Percentiles rank a stretch among this genome's conserved stretches.
Conservation (phyloP, 805 yeast genomes). For the Spathaspora passalidarum region DNA sequence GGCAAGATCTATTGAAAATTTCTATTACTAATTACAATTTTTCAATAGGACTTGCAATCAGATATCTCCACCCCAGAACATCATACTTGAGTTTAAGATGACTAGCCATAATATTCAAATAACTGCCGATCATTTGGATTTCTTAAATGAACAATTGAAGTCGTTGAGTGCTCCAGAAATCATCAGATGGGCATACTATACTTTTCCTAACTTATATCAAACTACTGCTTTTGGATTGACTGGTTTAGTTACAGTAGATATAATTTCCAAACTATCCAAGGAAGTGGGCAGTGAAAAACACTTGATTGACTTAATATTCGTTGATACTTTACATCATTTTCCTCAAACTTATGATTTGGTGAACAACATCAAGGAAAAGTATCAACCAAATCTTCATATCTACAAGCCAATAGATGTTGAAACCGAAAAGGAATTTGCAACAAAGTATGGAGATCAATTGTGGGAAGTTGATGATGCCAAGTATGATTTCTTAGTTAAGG, state of each 20-base stretch:
- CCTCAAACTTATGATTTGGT: constrained; percentile 87
- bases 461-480: constrained; percentile 82
- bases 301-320: constrained; percentile 72
- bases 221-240: constrained; percentile 95
- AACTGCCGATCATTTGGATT: constrained; percentile 55
- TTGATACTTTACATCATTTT: constrained; percentile 91
- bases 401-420: constrained; percentile 61
- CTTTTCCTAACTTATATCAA: constrained; percentile 80
- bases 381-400: constrained; percentile 57
- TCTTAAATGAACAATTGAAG: constrained; percentile 62
- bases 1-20: neutral
- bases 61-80: neutral
- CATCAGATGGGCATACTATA: constrained; percentile 76
- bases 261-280: constrained; percentile 53
- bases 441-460: constrained; percentile 66
- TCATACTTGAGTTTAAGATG: no score
- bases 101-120: constrained; percentile 16
- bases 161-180: constrained; percentile 65
- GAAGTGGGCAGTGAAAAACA: constrained; percentile 12
- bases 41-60: neutral
- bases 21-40: neutral
- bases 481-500: constrained; percentile 86
- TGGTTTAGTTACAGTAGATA: constrained; percentile 84
- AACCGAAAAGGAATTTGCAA: constrained; percentile 61
- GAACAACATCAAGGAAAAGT: constrained; percentile 51